Evolutionary conservation across 108 stramenopile species (phyloP), one percentile per base, ranked within the genome.

Genomic region (Schizochytrium sp.): DNA sequence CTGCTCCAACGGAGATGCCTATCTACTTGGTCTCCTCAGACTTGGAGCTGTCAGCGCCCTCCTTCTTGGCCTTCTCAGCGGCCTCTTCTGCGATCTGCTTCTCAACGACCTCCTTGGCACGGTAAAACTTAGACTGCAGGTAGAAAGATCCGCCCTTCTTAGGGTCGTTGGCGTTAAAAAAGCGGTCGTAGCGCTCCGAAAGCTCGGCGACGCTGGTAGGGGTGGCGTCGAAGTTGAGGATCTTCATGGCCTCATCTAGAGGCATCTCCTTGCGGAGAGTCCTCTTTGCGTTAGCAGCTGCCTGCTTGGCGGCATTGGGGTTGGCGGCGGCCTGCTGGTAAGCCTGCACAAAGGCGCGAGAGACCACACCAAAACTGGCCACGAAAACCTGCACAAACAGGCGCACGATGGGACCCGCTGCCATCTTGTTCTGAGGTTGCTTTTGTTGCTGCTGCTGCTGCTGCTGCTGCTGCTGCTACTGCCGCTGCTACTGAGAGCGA

Each of bases 101-200:
- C 53, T 91, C 89, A 41, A 99, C 89, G 72, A 96, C 90, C 92
- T 99, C 98, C 89, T 96, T 96, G 8, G 98, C 98, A 50, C 98
- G 92, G 91, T 93, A 96, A 38, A 99, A 92, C 93, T 99, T 99
- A 57, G 96, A 97, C 94, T 99, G 98, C 91, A 99, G 91, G 92
- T 99, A 99, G 93, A 99, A 99, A 61, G 95, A 96, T 50, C 98
- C 98, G 41, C 98, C 98, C 47, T 98, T 98, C 44, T 90, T 89
- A 7, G 97, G 96, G 76, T 94, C 96, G 91, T 99, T 99, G 57
- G 96, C 96, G 28, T 92, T 95, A 93, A 97, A 98, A 89, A 96
- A 97, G 91, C 92, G 92, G 28, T 98, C 95, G 89, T 94, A 91
- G 0, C 88, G 38, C 56, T 88, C 92, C 92, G 89, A 44, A 44